A percentile compares a stretch with the other conserved stretches of the same genome.
phyloP scores from a whole-genome alignment of 441 rosid species.

The Gossypium gossypioides region DNA sequence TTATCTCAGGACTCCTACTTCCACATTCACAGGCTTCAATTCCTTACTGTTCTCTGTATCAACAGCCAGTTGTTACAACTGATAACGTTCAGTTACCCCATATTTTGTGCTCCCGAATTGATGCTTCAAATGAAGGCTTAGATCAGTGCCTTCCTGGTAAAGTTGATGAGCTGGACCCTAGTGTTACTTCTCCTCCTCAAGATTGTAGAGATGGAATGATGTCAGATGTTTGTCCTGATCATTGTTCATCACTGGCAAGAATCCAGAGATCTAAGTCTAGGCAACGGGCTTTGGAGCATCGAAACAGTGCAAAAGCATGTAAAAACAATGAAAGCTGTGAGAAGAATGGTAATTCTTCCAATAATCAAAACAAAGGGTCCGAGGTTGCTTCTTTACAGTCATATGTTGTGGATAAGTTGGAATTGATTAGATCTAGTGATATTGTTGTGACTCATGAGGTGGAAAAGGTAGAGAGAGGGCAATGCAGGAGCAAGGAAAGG shows the following conservation, averaged over 20 bases:
- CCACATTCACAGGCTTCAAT: slow-evolving; percentile 32
- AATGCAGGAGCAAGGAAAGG: background rate
- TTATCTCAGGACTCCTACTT: slow-evolving; percentile 48
- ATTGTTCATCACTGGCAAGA: slow-evolving; percentile 45
- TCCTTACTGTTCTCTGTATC: slow-evolving; percentile 28
- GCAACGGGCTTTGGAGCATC: slow-evolving; percentile 67
- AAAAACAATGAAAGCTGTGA: slow-evolving; percentile 25
- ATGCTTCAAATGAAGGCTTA: slow-evolving; percentile 7
- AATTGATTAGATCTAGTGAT: slow-evolving; percentile 24
- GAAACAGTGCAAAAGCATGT: slow-evolving; percentile 52
- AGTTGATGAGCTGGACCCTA: background rate
- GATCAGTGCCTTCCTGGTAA: background rate
- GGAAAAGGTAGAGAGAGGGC: background rate
- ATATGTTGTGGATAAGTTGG: slow-evolving; percentile 25
- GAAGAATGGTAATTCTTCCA: slow-evolving; percentile 22
- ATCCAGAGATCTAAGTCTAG: slow-evolving; percentile 82
- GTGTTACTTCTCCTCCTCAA: slow-evolving; percentile 32
- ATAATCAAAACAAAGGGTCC: slow-evolving; percentile 21
- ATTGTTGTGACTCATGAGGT: background rate
- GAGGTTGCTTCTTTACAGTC: slow-evolving; percentile 33
- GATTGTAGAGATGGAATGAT: slow-evolving; percentile 29
- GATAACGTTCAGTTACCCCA: slow-evolving; percentile 25
- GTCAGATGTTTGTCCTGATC: slow-evolving; percentile 28
- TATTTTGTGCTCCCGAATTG: slow-evolving; percentile 20
- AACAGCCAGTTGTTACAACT: slow-evolving; percentile 23